Percentiles rank a stretch among this genome's conserved stretches.
phyloP scores from a whole-genome alignment of 495 filamentous ascomycete species.

The Alectoria sarmentosa region DNA sequence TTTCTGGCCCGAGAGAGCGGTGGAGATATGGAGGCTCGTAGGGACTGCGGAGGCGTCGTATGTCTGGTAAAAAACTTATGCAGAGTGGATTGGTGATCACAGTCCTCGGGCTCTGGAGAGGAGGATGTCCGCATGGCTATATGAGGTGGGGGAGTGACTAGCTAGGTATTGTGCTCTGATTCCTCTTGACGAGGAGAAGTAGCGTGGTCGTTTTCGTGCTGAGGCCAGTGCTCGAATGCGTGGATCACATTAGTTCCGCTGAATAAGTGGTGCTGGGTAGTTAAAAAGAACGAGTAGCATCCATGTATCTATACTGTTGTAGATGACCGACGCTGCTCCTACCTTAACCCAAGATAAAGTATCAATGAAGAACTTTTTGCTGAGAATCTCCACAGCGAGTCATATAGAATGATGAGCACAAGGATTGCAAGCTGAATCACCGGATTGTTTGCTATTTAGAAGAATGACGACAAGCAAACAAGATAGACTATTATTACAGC shows the following conservation, averaged over 20 bases:
- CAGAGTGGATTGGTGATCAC: neutral
- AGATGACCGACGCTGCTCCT: too few species aligned
- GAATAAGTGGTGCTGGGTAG: neutral
- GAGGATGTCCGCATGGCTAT: neutral
- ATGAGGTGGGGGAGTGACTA: neutral
- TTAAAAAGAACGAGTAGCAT: neutral
- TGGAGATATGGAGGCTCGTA: slow-evolving; percentile 21
- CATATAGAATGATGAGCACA: neutral
- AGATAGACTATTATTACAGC: slow-evolving; percentile 16
- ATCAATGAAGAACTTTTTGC: too few species aligned
- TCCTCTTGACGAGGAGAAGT: neutral
- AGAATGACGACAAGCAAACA: neutral
- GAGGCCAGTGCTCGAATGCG: neutral
- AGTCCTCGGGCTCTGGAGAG: neutral
- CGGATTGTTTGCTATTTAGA: slow-evolving; percentile 10
- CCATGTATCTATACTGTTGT: too few species aligned
- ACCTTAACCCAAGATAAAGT: too few species aligned
- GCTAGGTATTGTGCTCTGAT: neutral
- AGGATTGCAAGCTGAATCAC: neutral
- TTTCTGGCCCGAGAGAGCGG: slow-evolving; percentile 15
- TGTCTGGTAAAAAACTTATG: neutral
- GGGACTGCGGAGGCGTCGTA: slow-evolving; percentile 16
- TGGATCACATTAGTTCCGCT: neutral
- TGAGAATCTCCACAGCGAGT: too few species aligned
- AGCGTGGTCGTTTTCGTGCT: neutral